These are phyloP conservation scores for Hamamelis virginiana DNA, from an alignment of 164 flowering plant genomes.

Conservation along the genomic window DNA sequence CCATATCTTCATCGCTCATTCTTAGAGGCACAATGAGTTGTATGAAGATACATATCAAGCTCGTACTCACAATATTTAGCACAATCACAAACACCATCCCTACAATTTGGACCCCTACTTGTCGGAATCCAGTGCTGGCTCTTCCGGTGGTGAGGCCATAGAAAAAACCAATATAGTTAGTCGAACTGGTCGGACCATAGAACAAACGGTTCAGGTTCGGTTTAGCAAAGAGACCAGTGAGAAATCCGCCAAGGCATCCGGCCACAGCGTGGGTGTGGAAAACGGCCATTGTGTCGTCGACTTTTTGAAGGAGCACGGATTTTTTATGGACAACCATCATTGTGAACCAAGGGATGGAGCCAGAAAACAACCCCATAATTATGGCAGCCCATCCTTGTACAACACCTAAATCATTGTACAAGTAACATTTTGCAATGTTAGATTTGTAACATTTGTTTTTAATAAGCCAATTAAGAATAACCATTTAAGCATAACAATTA, in stretches of 20 bases:
- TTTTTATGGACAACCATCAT: slow-evolving; percentile 54
- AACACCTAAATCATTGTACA: slow-evolving; percentile 23
- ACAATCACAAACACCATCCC: slow-evolving; percentile 31
- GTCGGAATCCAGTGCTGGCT: slow-evolving; percentile 25
- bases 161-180: slow-evolving; percentile 29
- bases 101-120: slow-evolving; percentile 31
- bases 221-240: slow-evolving; percentile 36
- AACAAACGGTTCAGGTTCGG: slow-evolving; percentile 37
- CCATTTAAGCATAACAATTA: no score
- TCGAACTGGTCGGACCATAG: slow-evolving; percentile 6
- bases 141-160: slow-evolving; percentile 29
- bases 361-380: slow-evolving; percentile 37
- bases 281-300: slow-evolving; percentile 54
- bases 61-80: slow-evolving; percentile 29
- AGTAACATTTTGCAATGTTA: not conserved
- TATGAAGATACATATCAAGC: slow-evolving; percentile 29
- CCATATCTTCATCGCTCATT: slow-evolving; percentile 38
- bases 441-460: no score
- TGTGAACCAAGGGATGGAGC: slow-evolving; percentile 49
- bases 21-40: slow-evolving; percentile 35
- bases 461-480: no score
- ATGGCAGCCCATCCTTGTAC: slow-evolving; percentile 51
- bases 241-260: slow-evolving; percentile 40
- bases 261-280: slow-evolving; percentile 49
- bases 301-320: slow-evolving; percentile 40